phyloP scores from a whole-genome alignment of 306 rosid genomes.

The Comarum palustre region DNA sequence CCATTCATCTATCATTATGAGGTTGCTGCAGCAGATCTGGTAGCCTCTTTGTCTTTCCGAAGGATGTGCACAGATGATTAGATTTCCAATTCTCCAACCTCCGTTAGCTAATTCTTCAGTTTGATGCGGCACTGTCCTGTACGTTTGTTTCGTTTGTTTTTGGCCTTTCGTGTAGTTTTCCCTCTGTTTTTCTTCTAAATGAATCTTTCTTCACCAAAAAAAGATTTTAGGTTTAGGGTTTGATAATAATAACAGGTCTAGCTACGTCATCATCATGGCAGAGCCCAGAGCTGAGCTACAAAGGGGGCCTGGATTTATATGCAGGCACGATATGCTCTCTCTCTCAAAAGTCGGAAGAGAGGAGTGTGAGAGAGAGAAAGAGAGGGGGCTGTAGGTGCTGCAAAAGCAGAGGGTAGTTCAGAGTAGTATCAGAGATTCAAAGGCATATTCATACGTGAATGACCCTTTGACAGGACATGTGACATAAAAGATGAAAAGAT shows the following conservation, averaged over 20 bases:
- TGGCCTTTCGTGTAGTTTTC: too few species aligned
- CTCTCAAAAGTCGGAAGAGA: not conserved
- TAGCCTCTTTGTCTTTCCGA: too few species aligned
- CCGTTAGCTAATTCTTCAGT: too few species aligned
- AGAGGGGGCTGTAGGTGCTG: not conserved
- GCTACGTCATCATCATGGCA: not conserved
- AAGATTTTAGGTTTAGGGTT: not conserved
- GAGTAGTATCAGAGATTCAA: slow-evolving; percentile 7
- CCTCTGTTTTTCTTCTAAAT: too few species aligned
- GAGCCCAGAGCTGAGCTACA: not conserved
- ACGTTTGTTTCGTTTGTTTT: too few species aligned
- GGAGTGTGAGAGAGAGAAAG: not conserved
- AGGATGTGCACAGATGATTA: too few species aligned
- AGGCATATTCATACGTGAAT: slow-evolving; percentile 6
- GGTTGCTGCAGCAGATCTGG: too few species aligned
- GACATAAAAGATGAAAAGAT: not conserved
- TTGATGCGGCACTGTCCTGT: too few species aligned
- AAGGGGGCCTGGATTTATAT: not conserved
- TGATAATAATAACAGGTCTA: slow-evolving; percentile 1
- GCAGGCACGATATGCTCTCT: slow-evolving; percentile 4
- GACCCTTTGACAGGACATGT: not conserved
- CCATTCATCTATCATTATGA: not conserved
- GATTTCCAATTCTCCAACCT: too few species aligned
- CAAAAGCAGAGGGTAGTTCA: not conserved
- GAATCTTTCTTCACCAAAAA: too few species aligned